phyloP scores from a whole-genome alignment of 73 alveolate species.

The Paramecium caudatum region DNA sequence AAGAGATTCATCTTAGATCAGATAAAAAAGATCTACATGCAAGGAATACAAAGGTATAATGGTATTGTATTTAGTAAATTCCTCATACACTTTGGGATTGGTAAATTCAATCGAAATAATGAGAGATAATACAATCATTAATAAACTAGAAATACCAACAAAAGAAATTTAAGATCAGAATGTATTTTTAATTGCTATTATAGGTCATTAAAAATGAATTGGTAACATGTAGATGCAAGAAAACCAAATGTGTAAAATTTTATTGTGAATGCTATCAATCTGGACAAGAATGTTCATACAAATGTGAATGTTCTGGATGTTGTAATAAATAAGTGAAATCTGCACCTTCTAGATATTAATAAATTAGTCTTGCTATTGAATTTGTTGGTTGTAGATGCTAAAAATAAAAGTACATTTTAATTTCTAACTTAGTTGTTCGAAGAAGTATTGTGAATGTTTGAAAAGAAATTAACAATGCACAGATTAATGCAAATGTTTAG shows the following conservation, averaged over 20 bases:
- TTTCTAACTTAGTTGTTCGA: constrained; percentile 21
- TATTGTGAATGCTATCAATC: constrained; percentile 48
- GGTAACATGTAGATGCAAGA: constrained; percentile 43
- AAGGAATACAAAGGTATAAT: constrained; percentile 42
- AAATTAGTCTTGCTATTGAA: neutral
- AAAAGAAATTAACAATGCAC: constrained; percentile 33
- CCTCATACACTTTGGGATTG: constrained; percentile 11
- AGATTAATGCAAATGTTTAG: constrained; percentile 3
- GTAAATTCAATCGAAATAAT: constrained; percentile 42
- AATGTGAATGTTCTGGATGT: constrained; percentile 60
- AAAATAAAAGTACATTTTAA: constrained; percentile 10
- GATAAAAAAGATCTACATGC: constrained; percentile 22
- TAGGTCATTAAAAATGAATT: constrained; percentile 7
- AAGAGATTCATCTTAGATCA: neutral
- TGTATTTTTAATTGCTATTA: neutral
- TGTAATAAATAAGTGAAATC: constrained; percentile 10
- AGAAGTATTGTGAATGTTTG: constrained; percentile 55
- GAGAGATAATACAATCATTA: constrained; percentile 21
- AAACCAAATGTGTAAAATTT: constrained; percentile 23
- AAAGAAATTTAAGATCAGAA: neutral
- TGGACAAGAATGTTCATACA: constrained; percentile 53
- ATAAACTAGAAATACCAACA: constrained; percentile 1
- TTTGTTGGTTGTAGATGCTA: constrained; percentile 42
- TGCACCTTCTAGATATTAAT: neutral
- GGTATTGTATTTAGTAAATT: neutral